A percentile compares a stretch with the other conserved stretches of the same genome.
phyloP scores from a whole-genome alignment of 257 asterid genomes.

The Thymus quinquecostatus region DNA sequence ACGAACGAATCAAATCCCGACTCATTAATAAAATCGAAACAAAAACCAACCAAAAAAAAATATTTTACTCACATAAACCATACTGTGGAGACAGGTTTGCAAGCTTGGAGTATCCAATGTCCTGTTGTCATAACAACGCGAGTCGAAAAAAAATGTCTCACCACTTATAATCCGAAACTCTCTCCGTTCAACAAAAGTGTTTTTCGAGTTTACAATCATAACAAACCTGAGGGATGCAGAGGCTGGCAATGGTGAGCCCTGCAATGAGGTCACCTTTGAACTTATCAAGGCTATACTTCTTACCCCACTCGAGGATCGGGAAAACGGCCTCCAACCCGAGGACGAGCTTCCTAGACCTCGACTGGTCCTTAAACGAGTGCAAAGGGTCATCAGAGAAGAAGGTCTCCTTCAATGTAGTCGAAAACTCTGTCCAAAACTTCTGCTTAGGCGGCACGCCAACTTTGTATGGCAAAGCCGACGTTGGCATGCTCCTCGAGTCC shows the following conservation, averaged over 20 bases:
- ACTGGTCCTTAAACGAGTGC: conserved; percentile 69
- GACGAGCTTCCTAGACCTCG: conserved; percentile 60
- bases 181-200: neutral
- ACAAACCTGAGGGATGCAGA: conserved; percentile 81
- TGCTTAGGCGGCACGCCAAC: conserved; percentile 78
- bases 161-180: neutral
- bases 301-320: conserved; percentile 83
- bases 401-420: conserved; percentile 62
- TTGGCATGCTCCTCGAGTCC: conserved; percentile 48
- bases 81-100: conserved; percentile 81
- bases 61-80: conserved; percentile 69
- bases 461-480: conserved; percentile 56
- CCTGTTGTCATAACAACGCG: conserved; percentile 43
- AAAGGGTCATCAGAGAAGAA: conserved; percentile 78
- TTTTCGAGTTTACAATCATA: neutral
- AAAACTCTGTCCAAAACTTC: conserved; percentile 54
- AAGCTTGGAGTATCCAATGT: conserved; percentile 76
- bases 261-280: conserved; percentile 73
- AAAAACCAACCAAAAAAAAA: neutral
- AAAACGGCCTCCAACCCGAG: conserved; percentile 73
- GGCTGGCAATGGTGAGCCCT: conserved; percentile 91
- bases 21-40: neutral
- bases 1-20: neutral
- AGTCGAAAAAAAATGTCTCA: neutral
- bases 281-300: conserved; percentile 48